Conservation (phyloP, 176 grass and related monocot genomes). For the Bromus sterilis region DNA sequence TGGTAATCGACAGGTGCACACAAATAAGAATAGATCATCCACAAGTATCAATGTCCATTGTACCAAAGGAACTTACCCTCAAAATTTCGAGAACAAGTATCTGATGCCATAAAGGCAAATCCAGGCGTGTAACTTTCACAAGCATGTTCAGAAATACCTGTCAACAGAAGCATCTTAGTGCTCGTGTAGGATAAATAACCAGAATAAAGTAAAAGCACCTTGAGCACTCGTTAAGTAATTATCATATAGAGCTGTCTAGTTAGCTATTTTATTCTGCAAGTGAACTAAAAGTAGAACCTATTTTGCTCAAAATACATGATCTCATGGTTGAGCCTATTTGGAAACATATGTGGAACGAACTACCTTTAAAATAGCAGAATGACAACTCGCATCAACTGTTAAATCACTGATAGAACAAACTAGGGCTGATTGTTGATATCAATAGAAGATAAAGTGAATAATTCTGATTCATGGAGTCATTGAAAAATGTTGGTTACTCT, state of each 20-base stretch:
- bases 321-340: neutral
- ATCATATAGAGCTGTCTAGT: slow-evolving; percentile 3
- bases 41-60: neutral
- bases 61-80: slow-evolving; percentile 57
- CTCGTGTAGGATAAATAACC: slow-evolving; percentile 11
- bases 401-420: slow-evolving; percentile 9
- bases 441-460: neutral
- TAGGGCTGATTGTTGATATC: neutral
- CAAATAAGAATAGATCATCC: slow-evolving; percentile 6
- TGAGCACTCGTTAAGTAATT: neutral
- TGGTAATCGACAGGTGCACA: slow-evolving; percentile 25
- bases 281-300: neutral
- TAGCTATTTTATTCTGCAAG: neutral
- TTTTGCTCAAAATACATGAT: neutral
- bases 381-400: neutral
- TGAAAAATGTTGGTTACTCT: neutral
- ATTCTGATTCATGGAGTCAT: neutral
- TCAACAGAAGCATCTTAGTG: slow-evolving; percentile 28
- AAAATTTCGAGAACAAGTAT: slow-evolving; percentile 99
- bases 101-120: slow-evolving; percentile 97
- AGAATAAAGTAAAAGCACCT: slow-evolving; percentile 14
- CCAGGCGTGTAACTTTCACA: slow-evolving; percentile 87
- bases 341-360: neutral
- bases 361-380: slow-evolving; percentile 5
- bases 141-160: slow-evolving; percentile 99